phyloP scores from a whole-genome alignment of 139 green algal species.

The Haematococcus lacustris region DNA sequence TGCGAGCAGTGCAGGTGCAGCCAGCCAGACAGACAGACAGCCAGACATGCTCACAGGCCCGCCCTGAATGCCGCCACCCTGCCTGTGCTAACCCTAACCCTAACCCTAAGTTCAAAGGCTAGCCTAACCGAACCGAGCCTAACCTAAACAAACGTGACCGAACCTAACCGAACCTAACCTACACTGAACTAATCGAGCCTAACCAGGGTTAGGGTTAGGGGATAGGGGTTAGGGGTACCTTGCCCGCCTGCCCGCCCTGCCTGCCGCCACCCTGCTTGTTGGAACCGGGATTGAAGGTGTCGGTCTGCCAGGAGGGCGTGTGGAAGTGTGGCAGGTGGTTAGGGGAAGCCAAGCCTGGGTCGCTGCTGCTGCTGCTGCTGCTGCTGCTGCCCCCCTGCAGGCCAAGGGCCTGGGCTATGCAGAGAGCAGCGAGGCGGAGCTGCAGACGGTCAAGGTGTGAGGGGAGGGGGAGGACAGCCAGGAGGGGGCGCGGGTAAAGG shows the following conservation, averaged over 20 bases:
- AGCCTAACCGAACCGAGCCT: too few relatives aligned
- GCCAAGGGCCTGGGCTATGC: conserved; percentile 83
- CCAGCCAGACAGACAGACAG: not conserved
- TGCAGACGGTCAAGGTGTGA: conserved; percentile 51
- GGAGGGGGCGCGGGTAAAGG: not conserved
- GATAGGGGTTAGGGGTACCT: not conserved
- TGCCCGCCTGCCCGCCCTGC: not conserved
- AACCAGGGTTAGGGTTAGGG: not conserved
- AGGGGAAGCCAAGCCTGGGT: too few relatives aligned
- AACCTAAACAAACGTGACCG: too few relatives aligned
- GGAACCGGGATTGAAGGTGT: not conserved
- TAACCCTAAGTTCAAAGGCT: too few relatives aligned
- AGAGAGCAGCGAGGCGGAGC: conserved; percentile 76
- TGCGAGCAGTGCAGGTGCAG: conserved; percentile 43
- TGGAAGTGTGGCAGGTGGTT: too few relatives aligned
- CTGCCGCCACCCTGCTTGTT: conserved; percentile 10
- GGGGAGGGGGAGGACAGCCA: not conserved
- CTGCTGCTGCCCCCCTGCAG: conserved; percentile 46
- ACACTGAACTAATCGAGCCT: not conserved
- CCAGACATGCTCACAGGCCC: not conserved
- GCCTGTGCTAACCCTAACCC: too few relatives aligned
- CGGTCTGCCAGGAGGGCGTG: not conserved
- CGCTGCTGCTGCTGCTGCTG: too few relatives aligned
- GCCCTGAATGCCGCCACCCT: too few relatives aligned
- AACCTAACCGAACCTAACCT: too few relatives aligned